Evolutionary conservation across 2,329 filamentous ascomycete genomes (phyloP).

Genomic region (Trichophyton equinum): DNA sequence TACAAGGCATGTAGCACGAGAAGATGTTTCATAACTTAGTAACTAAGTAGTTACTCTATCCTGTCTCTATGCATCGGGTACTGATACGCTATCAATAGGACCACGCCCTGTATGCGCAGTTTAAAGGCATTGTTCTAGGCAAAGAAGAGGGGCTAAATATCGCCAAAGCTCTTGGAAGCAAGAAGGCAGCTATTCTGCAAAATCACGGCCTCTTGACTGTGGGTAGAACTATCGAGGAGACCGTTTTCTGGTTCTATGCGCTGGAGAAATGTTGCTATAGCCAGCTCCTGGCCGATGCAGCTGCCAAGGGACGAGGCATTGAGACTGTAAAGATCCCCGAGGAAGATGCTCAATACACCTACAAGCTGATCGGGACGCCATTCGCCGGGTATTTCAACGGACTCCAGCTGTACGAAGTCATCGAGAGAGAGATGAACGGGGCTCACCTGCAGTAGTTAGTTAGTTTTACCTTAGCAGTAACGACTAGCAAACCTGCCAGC

Average conservation of each 20-base stretch:
- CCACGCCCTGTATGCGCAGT: slow-evolving; percentile 40
- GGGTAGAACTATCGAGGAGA: slow-evolving; percentile 38
- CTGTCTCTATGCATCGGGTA: neutral
- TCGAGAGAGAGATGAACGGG: slow-evolving; percentile 48
- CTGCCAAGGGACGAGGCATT: slow-evolving; percentile 45
- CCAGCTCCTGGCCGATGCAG: slow-evolving; percentile 43
- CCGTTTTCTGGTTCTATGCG: slow-evolving; percentile 43
- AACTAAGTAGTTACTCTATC: neutral
- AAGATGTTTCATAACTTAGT: neutral
- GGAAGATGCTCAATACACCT: slow-evolving; percentile 56
- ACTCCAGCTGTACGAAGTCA: slow-evolving; percentile 58
- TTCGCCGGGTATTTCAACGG: slow-evolving; percentile 57
- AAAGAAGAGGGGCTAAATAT: slow-evolving; percentile 43
- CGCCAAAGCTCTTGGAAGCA: slow-evolving; percentile 35
- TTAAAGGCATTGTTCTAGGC: slow-evolving; percentile 42
- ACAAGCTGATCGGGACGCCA: slow-evolving; percentile 50
- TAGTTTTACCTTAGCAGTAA: neutral
- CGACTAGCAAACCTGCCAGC: neutral
- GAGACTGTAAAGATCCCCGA: slow-evolving; percentile 55
- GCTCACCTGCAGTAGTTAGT: slow-evolving; percentile 39
- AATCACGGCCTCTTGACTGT: slow-evolving; percentile 44
- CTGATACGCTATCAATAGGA: slow-evolving; percentile 24
- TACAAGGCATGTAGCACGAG: slow-evolving; percentile 24
- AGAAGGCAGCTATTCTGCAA: slow-evolving; percentile 42
- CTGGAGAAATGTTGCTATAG: slow-evolving; percentile 43